Conservation (phyloP, 1,284 basidiomycete species). For the Sporisorium iseilematis-ciliati region DNA sequence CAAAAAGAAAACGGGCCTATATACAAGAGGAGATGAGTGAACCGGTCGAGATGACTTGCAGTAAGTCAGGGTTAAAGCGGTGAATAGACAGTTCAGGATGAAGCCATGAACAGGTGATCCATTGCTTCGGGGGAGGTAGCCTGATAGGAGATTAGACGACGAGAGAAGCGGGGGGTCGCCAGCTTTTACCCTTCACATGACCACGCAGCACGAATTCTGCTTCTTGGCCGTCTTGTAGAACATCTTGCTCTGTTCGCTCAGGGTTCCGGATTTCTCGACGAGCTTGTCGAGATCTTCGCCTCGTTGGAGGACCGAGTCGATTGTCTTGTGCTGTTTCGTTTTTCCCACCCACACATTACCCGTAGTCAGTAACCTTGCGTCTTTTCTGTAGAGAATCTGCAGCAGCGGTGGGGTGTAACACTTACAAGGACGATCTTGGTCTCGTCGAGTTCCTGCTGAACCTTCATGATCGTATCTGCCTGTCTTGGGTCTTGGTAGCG, state of each 20-base stretch:
- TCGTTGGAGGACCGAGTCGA: conserved; percentile 94
- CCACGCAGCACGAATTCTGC: conserved; percentile 71
- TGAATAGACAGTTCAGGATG: not conserved
- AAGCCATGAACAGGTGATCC: too few species aligned
- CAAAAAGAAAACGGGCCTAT: not conserved
- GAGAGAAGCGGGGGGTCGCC: too few species aligned
- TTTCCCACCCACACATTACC: too few species aligned
- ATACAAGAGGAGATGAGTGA: not conserved
- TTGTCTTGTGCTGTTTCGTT: conserved; percentile 95
- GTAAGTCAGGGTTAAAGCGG: not conserved
- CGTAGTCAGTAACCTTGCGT: too few species aligned
- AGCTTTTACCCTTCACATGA: conserved; percentile 31
- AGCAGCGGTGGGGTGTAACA: not conserved
- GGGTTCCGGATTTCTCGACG: conserved; percentile 91
- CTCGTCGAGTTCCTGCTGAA: conserved; percentile 98
- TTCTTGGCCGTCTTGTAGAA: conserved; percentile 95
- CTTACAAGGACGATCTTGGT: conserved; percentile 86
- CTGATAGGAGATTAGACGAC: too few species aligned
- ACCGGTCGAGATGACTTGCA: not conserved
- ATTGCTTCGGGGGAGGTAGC: too few species aligned
- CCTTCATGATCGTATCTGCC: conserved; percentile 98
- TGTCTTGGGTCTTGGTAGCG: conserved; percentile 99
- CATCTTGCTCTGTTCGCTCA: conserved; percentile 88
- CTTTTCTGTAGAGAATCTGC: too few species aligned
- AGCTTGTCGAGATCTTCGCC: conserved; percentile 98